phyloP scores from a whole-genome alignment of 768 basidiomycete species.

The Boletellus ananas region DNA sequence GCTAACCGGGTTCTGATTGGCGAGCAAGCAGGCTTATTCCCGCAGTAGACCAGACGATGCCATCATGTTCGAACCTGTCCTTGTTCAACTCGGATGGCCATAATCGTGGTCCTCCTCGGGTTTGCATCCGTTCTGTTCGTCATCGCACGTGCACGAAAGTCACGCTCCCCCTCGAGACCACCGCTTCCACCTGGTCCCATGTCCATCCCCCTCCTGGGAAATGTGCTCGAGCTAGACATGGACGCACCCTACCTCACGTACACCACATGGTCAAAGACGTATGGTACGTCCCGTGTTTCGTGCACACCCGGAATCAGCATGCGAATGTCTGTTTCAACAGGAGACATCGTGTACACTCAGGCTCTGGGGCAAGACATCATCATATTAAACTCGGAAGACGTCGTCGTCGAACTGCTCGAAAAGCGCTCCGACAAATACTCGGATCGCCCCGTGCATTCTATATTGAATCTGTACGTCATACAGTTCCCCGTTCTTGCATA shows the following conservation, averaged over 20 bases:
- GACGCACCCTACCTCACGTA: constrained; percentile 13
- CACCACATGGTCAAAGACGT: constrained; percentile 16
- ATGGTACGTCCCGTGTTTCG: constrained; percentile 6
- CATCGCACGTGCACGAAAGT: not conserved
- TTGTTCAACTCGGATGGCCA: too few relatives aligned
- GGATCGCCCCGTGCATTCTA: constrained; percentile 7
- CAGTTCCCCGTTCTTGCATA: not conserved
- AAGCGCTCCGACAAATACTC: too few relatives aligned
- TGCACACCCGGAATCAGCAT: too few relatives aligned
- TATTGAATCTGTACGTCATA: constrained; percentile 5
- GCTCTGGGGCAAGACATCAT: constrained; percentile 46
- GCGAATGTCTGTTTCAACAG: not conserved
- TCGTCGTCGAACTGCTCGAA: too few relatives aligned
- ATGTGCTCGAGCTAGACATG: constrained; percentile 8
- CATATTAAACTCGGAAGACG: constrained; percentile 49
- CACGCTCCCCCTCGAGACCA: not conserved
- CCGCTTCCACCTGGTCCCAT: constrained; percentile 18
- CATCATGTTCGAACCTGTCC: too few relatives aligned
- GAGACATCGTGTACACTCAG: constrained; percentile 4
- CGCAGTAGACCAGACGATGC: too few relatives aligned
- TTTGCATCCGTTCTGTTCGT: constrained; percentile 2
- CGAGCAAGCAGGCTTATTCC: too few relatives aligned
- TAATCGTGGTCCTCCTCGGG: constrained; percentile 1
- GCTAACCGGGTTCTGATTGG: too few relatives aligned
- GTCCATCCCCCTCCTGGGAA: constrained; percentile 14